These are phyloP conservation scores for Kwoniella sp. DNA, from an alignment of 768 basidiomycete genomes.

Conservation along the genomic window DNA sequence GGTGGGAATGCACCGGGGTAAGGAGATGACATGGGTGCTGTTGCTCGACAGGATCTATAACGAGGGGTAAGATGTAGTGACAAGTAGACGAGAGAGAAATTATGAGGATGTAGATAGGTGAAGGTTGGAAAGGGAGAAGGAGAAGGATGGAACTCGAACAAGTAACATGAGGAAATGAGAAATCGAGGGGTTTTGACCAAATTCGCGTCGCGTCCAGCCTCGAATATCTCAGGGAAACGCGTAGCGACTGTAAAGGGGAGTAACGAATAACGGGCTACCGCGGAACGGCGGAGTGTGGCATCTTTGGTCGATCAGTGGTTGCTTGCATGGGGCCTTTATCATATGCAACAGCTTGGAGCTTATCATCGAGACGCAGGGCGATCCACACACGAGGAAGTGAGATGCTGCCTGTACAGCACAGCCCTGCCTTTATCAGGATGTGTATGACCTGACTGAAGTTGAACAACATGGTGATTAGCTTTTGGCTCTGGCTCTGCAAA, in stretches of 20 bases:
- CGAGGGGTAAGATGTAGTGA: too few species aligned
- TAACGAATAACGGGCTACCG: neutral
- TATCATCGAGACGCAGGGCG: too few species aligned
- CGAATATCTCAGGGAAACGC: conserved; percentile 6
- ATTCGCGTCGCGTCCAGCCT: conserved; percentile 3
- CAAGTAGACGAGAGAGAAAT: too few species aligned
- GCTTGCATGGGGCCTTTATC: too few species aligned
- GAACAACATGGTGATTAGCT: too few species aligned
- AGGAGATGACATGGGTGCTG: conserved; percentile 36
- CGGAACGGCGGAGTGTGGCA: too few species aligned
- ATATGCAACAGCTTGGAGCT: too few species aligned
- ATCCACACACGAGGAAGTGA: too few species aligned
- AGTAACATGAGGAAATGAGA: conserved; percentile 4
- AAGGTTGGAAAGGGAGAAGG: neutral
- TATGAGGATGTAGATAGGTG: neutral
- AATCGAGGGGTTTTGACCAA: neutral
- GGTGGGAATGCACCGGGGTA: conserved; percentile 24
- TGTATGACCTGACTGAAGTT: too few species aligned
- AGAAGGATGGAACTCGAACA: neutral
- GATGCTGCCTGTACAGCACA: too few species aligned
- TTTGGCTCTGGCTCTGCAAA: neutral
- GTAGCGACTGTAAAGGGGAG: neutral
- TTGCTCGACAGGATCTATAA: neutral
- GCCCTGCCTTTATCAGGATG: too few species aligned
- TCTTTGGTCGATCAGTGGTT: too few species aligned